Evolutionary conservation across 2,329 filamentous ascomycete species (phyloP), one percentile per base, ranked within the genome.

Genomic region (Lizonia empirigonia): DNA sequence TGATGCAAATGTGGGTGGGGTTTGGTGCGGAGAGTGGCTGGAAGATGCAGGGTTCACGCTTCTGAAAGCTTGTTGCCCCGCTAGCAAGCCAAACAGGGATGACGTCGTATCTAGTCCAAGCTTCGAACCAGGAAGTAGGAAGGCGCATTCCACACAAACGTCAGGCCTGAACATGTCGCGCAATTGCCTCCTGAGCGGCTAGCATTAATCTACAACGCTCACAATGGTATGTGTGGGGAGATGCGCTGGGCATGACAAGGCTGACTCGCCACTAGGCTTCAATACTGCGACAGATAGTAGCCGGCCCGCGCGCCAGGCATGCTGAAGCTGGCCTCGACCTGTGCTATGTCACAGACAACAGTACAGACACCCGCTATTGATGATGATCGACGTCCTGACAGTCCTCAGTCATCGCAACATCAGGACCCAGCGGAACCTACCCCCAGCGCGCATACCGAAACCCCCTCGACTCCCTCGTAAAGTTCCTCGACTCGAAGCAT

Each of bases 401-500:
- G 19, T 26, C 20, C 34, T 34, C 55, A 82, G 80, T 86, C 58
- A 82, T 84, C 60, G 80, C 76, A 55, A 96, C 92, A 30, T 97
- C 93, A 6, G 93, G 94, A 5, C 94, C 94, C 1, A 90, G 88
- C 13, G 88, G 89, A 56, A 91, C 90, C 15, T 97, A 95, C 69
- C 93, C 94, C 0, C 88, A 96, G 71, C 86, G 89, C 58, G 91
- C 91, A 53, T 99, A 97, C 76, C 90, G 94, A 68, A 99, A 96
- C 69, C 93, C 93, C 0, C 86, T 96, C 40, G 88, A 95, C 68
- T 84, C 87, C 30, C 84, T 99, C 18, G 90, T 97, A 53, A 83
- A 84, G 58, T 99, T 93, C 71, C 86, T 99, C 56, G 91, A 97
- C 74, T 78, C 82, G 35, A 90, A 91, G 66, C 94, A 99, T 74